A percentile compares a stretch with the other conserved stretches of the same genome.
These are phyloP conservation scores for Pestalotiopsis sp. DNA, from an alignment of 2,329 filamentous ascomycete genomes.

Conservation along the genomic window DNA sequence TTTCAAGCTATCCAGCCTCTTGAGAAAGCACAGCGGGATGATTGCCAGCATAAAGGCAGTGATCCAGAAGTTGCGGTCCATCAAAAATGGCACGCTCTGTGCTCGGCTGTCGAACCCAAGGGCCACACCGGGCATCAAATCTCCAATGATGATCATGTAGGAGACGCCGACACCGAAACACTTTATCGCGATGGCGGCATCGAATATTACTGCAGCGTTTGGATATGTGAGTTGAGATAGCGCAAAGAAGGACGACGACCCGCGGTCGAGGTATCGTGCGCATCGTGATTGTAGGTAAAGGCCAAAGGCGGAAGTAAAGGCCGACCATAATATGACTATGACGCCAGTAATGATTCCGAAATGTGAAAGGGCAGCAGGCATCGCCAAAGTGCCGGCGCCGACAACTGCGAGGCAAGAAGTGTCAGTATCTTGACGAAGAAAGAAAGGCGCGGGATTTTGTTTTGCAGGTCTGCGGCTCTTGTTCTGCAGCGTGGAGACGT, in stretches of 20 bases:
- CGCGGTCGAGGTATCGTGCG: conserved; percentile 88
- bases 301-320: conserved; percentile 84
- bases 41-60: conserved; percentile 97
- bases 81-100: conserved; percentile 70
- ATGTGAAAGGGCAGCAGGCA: conserved; percentile 94
- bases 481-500: conserved; percentile 31
- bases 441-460: not conserved
- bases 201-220: conserved; percentile 92
- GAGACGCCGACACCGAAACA: conserved; percentile 97
- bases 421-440: conserved; percentile 19
- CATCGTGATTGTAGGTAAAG: conserved; percentile 94
- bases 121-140: conserved; percentile 95
- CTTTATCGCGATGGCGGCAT: conserved; percentile 94
- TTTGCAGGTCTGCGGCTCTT: not conserved
- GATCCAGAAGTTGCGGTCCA: conserved; percentile 95
- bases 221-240: conserved; percentile 96
- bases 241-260: conserved; percentile 91
- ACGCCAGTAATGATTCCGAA: conserved; percentile 90
- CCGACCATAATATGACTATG: conserved; percentile 89
- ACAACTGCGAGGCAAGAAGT: conserved; percentile 63
- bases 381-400: conserved; percentile 88
- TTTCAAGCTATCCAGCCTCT: conserved; percentile 91
- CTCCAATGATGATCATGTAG: conserved; percentile 98
- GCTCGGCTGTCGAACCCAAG: conserved; percentile 73
- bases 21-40: conserved; percentile 90